Conservation (phyloP, 768 basidiomycete species). For the Russula brevipes region DNA sequence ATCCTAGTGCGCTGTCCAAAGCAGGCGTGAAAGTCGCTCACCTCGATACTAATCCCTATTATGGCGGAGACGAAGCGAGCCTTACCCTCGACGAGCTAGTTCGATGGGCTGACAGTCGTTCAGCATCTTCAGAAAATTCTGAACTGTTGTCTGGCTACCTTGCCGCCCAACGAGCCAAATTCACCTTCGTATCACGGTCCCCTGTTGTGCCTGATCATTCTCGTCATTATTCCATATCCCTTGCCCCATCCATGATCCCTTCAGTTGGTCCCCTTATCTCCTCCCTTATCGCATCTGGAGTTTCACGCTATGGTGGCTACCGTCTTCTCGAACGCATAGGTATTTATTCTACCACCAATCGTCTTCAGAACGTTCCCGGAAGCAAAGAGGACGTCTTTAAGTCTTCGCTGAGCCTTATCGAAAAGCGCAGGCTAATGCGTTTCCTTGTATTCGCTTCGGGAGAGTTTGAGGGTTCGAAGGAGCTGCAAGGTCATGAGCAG, state of each 20-base stretch:
- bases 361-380: constrained; percentile 63
- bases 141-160: constrained; percentile 26
- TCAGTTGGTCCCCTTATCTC: constrained; percentile 75
- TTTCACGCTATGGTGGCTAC: constrained; percentile 88
- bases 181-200: constrained; percentile 44
- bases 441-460: constrained; percentile 78
- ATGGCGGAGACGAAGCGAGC: constrained; percentile 79
- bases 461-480: constrained; percentile 61
- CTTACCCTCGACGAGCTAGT: constrained; percentile 76
- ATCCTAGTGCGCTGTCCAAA: constrained; percentile 75
- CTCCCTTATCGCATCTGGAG: constrained; percentile 73
- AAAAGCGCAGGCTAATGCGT: constrained; percentile 90
- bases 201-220: constrained; percentile 46
- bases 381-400: constrained; percentile 94
- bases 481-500: constrained; percentile 52
- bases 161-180: constrained; percentile 31
- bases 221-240: constrained; percentile 78
- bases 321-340: constrained; percentile 69
- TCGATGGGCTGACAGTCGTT: constrained; percentile 52
- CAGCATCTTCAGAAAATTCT: constrained; percentile 21
- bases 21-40: constrained; percentile 86
- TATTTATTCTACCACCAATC: constrained; percentile 46
- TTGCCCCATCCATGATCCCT: constrained; percentile 78
- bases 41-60: constrained; percentile 77
- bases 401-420: constrained; percentile 69